A percentile compares a stretch with the other conserved stretches of the same genome.
These are phyloP conservation scores for Herpetomonas tarakana DNA, from an alignment of 208 protist species.

Conservation along the genomic window DNA sequence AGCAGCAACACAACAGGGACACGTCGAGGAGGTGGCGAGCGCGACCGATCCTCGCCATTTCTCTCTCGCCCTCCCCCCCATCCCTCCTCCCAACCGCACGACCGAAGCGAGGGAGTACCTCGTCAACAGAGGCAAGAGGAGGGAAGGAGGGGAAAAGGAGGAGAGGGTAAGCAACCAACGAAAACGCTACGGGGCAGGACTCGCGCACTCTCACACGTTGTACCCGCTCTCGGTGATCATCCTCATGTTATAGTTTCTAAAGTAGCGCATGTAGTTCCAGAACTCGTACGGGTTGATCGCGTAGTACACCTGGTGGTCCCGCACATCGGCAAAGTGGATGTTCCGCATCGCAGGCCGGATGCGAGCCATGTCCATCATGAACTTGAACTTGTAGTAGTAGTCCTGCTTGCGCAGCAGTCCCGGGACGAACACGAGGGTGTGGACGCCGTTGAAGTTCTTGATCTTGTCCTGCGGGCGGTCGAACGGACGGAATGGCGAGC, in stretches of 20 bases:
- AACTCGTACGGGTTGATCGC: constrained; percentile 88
- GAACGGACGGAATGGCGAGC: constrained; percentile 70
- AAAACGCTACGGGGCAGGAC: too few relatives aligned
- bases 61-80: too few relatives aligned
- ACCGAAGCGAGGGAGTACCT: too few relatives aligned
- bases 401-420: constrained; percentile 77
- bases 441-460: constrained; percentile 78
- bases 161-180: too few relatives aligned
- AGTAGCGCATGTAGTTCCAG: constrained; percentile 88
- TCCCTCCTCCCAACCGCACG: too few relatives aligned
- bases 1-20: too few relatives aligned
- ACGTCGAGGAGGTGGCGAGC: too few relatives aligned
- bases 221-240: constrained; percentile 75
- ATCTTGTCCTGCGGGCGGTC: constrained; percentile 73
- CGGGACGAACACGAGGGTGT: constrained; percentile 81
- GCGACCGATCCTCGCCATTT: too few relatives aligned
- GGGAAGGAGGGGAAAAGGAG: too few relatives aligned
- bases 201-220: too few relatives aligned
- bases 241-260: constrained; percentile 79
- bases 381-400: constrained; percentile 91
- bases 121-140: too few relatives aligned
- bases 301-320: constrained; percentile 88
- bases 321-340: constrained; percentile 85
- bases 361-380: constrained; percentile 83
- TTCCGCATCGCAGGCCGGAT: constrained; percentile 69